Base-by-base conservation (phyloP, 2,329 filamentous ascomycete genomes). In the Pseudogymnoascus sp. region DNA sequence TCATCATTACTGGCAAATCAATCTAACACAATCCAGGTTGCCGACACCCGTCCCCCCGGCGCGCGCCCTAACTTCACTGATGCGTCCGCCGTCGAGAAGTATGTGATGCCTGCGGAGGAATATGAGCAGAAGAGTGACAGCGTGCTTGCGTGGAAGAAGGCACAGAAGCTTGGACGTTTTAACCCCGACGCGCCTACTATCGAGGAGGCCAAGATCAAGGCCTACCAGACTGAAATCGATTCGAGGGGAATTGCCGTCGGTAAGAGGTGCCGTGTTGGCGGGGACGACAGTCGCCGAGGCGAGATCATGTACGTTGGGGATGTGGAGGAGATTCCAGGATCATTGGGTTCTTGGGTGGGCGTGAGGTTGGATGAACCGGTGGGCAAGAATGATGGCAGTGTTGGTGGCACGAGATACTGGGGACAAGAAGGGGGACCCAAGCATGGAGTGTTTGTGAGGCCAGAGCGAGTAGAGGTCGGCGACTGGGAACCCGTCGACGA, bases 101-200 rank as follows among this genome's bases (percentile, higher is more conserved):
- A 95, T 75, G 85, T 89, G 66, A 89, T 99, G 82, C 90, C 92
- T n/a, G 81, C 83, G 61, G 83, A 88, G 60, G 89, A 93, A 72
- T 99, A 99, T 77, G 91, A 92, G 74, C 85, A 86, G 71, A 91
- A 93, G 72, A 81, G 86, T 46, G 91, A 97, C 76, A 93, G 89
- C 3, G 95, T 99, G 13, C 83, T 97, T 23, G 90, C 93, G 5
- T 97, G 92, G 92, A 99, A 99, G 78, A 93, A 90, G 78, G 80
- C 86, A n/a, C 88, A 96, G 75, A 93, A 96, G 74, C 84, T 97
- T n/a, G 95, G 95, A 60, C 90, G 95, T 37, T 99, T 99, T 77
- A 91, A 97, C 73, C 95, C 95, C 11, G 82, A 88, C 69, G 91
- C 92, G 7, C 86, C 89, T 17, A 85, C 81, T 65, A 83, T 89